Base-by-base conservation (phyloP, 2,329 filamentous ascomycete genomes). In the Exserohilum turcica region DNA sequence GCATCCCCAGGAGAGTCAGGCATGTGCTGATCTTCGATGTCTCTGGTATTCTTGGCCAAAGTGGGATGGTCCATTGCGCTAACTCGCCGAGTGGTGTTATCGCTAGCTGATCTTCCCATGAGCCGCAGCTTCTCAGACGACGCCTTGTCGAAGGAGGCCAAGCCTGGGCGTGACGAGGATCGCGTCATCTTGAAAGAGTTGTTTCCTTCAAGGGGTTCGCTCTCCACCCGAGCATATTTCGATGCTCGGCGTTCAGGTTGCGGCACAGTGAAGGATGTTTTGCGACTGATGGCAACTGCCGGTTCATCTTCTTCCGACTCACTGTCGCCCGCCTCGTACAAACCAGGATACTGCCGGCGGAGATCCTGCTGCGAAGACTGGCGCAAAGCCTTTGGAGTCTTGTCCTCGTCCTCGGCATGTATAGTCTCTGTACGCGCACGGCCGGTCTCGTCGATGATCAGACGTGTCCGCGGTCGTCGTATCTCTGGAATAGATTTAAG, bases 401-500 rank as follows among this genome's bases (percentile, higher is more conserved):
- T 68, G 3, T 71, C 72, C 1, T 72, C 73, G 5, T 74, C 68
- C 1, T 74, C 70, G 1, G 64, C 62, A 40, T 70, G 61, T 24
- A 73, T 65, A n/a, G 77, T 79, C 59, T 80, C 77, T 5, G 79
- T 79, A 9, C 79, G 71, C 35, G 79, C 79, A 37, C 74, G 71
- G 12, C 79, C 79, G 44, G 70, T 76, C 56, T 79, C 78, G 57
- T 80, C 79, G 31, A 81, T 74, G 32, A 81, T 70, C 16, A 81
- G 73, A 6, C 78, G 76, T 40, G 76, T 76, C 43, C 74, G 71
- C 8, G 74, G 71, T 47, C 74, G 73, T 54, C 71, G 70, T 40
- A 74, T 63, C 57, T 81, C 79, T 3, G 78, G 77, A 12, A 81
- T 81, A 6, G 78, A 73, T 31, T 73, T 74, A 3, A 81, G 70